A percentile compares a stretch with the other conserved stretches of the same genome.
phyloP scores from a whole-genome alignment of 805 yeast genomes.

The Saccharomycopsis babjevae region DNA sequence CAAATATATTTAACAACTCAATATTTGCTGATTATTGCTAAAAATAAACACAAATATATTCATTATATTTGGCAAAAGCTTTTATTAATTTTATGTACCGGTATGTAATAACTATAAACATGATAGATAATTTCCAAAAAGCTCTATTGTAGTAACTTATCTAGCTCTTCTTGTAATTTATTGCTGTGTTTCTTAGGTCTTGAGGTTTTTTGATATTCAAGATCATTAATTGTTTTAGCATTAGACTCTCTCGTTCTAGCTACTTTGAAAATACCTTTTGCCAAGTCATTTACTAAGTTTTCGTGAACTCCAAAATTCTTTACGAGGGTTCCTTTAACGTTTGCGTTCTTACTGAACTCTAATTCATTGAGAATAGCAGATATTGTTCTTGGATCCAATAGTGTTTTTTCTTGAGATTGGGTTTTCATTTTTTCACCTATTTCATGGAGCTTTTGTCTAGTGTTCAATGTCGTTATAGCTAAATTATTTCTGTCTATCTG shows the following conservation, averaged over 20 bases:
- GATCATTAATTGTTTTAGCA: conserved; percentile 12
- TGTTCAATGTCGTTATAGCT: conserved; percentile 13
- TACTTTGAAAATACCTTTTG: conserved; percentile 2
- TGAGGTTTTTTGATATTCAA: not conserved
- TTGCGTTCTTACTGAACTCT: conserved; percentile 1
- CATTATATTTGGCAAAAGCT: not conserved
- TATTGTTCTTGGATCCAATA: conserved; percentile 16
- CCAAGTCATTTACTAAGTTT: conserved; percentile 5
- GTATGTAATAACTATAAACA: not conserved
- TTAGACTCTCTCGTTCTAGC: conserved; percentile 8
- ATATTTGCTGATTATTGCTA: not conserved
- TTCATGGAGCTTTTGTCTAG: conserved; percentile 6
- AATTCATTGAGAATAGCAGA: conserved; percentile 13
- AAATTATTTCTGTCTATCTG: conserved; percentile 11
- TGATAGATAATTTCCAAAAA: not conserved
- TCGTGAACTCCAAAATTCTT: conserved; percentile 6
- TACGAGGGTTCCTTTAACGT: conserved; percentile 2
- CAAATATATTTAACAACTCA: not conserved
- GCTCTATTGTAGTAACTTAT: not conserved
- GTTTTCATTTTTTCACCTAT: conserved; percentile 7
- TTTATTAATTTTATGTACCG: not conserved
- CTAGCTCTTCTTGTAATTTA: not conserved
- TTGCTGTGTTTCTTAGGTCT: not conserved
- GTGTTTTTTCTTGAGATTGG: conserved; percentile 1
- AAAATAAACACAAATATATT: not conserved